Base-by-base conservation (phyloP, 2,329 filamentous ascomycete genomes). In the Ploettnerulaceae sp. region DNA sequence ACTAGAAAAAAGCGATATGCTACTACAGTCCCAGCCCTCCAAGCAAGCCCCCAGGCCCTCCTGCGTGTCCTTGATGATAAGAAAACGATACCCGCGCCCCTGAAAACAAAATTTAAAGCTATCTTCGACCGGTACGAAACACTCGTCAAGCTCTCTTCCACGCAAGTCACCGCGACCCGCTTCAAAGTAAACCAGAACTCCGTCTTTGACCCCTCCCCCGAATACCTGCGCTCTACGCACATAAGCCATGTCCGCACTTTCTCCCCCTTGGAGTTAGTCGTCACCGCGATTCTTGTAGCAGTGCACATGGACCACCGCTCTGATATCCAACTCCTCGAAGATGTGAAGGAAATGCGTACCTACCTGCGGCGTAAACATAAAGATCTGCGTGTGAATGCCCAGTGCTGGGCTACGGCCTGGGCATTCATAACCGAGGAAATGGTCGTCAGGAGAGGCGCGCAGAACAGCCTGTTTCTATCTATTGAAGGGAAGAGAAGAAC, bases 191-290 rank as follows among this genome's bases (percentile, higher is more conserved):
- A 57, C 8, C 21, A 24, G 2, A 51, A 64, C 39, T 57, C 56
- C 2, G 56, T 55, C 15, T 64, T 64, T 45, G 60, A 61, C 20
- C 54, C 58, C 5, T 52, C 60, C 6, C 61, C 62, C 1, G 36
- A 55, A 9, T 57, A 58, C 47, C 26, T 67, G 32, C 45, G 40
- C 36, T 44, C 53, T 47, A 41, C 50, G 42, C 45, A 45, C 12
- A 35, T 63, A 4, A 53, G 50, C 7, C 59, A 66, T 25, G 61
- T 63, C 28, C 57, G 59, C 24, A 66, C 61, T 9, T 67, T 66
- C 48, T 62, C 61, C 2, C 65, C 65, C 1, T 46, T 67, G 7
- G 65, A 67, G 28, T 56, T 67, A 12, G 53, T 67, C 21, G 59
- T 58, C 5, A 57, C 63, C 4, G 62, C 59, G 1, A 55, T 67